Conservation (phyloP, 225 moss, liverwort and hornwort species). For the Ulota crispa region DNA sequence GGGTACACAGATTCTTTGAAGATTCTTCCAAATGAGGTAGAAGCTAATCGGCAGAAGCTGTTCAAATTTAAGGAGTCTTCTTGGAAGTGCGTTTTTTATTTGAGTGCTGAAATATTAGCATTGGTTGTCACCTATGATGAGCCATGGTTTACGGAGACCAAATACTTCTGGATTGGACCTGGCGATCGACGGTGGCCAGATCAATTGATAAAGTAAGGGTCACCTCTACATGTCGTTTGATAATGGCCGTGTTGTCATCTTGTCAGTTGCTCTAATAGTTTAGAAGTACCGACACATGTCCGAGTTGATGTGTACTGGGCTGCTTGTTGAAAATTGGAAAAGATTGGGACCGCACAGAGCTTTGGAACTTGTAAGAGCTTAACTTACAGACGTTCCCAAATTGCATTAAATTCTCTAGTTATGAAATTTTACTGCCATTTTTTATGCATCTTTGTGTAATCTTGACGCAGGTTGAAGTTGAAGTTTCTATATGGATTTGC, state of each 20-base stretch:
- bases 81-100: slow-evolving; percentile 76
- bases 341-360: neutral
- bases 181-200: slow-evolving; percentile 70
- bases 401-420: neutral
- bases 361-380: neutral
- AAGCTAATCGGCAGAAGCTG: slow-evolving; percentile 47
- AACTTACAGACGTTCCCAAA: neutral
- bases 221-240: neutral
- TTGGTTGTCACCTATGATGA: slow-evolving; percentile 61
- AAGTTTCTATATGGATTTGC: slow-evolving; percentile 74
- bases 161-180: slow-evolving; percentile 77
- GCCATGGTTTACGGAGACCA: slow-evolving; percentile 67
- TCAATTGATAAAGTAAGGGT: slow-evolving; percentile 49
- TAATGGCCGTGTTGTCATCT: neutral
- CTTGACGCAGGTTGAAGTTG: slow-evolving; percentile 72
- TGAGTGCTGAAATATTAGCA: slow-evolving; percentile 66
- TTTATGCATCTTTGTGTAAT: neutral
- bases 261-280: neutral
- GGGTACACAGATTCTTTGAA: slow-evolving; percentile 30
- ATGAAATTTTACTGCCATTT: neutral
- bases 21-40: slow-evolving; percentile 33
- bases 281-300: neutral
- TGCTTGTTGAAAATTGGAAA: neutral
- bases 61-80: slow-evolving; percentile 84
- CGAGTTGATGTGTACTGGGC: neutral